Evolutionary conservation across 31 red algal genomes (phyloP).

Genomic region (Odonthalia washingtoniensis): DNA sequence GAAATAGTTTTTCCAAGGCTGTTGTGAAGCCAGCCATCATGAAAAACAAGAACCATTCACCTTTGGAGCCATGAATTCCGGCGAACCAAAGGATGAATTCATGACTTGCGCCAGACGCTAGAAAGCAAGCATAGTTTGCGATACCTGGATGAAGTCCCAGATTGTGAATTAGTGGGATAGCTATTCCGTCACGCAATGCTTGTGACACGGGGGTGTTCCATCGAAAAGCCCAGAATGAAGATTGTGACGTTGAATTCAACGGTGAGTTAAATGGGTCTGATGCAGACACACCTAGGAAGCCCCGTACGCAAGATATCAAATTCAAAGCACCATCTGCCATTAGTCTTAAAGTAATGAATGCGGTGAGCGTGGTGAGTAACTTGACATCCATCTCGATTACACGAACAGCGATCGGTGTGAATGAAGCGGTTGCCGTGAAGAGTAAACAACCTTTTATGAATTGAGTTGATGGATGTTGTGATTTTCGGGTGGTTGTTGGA

Average conservation of each 20-base stretch:
- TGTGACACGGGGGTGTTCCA: background rate
- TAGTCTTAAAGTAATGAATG: background rate
- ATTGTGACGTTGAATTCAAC: background rate
- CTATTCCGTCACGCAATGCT: background rate
- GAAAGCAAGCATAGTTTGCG: background rate
- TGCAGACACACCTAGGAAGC: background rate
- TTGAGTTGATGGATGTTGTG: background rate
- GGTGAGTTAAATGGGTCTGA: background rate
- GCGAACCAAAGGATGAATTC: background rate
- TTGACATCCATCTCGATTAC: background rate
- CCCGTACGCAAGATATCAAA: background rate
- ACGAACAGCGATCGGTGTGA: background rate
- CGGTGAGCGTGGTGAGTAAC: background rate
- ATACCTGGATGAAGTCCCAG: background rate
- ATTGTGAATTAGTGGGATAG: background rate
- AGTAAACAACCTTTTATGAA: background rate
- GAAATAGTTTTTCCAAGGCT: background rate
- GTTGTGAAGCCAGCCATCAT: background rate
- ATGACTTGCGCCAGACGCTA: background rate
- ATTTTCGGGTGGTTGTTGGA: background rate
- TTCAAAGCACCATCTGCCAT: background rate
- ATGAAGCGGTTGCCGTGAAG: background rate
- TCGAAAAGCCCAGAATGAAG: background rate
- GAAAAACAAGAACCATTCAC: constrained; percentile 4
- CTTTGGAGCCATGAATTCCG: background rate